Conservation (phyloP, 805 yeast genomes). For the Saccharomycopsis vini region DNA sequence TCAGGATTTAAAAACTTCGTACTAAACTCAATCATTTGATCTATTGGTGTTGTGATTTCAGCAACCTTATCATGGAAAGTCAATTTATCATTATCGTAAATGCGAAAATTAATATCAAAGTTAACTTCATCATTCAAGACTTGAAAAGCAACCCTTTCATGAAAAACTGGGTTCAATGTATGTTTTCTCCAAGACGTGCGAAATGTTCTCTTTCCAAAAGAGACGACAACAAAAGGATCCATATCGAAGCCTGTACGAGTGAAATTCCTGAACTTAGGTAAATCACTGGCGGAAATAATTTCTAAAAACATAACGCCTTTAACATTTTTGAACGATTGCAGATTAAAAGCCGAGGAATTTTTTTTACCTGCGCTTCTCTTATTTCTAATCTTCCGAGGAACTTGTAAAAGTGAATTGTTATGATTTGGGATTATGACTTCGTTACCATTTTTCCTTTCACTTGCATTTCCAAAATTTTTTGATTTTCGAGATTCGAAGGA, state of each 20-base stretch:
- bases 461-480: no score
- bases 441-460: no score
- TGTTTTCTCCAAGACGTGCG: slow-evolving; percentile 81
- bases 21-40: slow-evolving; percentile 32
- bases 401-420: no score
- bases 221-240: slow-evolving; percentile 92
- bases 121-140: slow-evolving; percentile 55
- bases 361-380: neutral
- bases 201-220: slow-evolving; percentile 82
- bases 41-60: slow-evolving; percentile 45
- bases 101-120: slow-evolving; percentile 59
- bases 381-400: slow-evolving; percentile 1
- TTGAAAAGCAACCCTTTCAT: slow-evolving; percentile 75
- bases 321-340: slow-evolving; percentile 31
- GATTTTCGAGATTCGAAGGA: no score
- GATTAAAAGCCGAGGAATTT: slow-evolving; percentile 26
- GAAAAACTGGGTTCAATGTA: slow-evolving; percentile 71
- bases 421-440: no score
- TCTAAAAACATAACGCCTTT: slow-evolving; percentile 73
- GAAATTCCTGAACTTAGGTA: slow-evolving; percentile 65
- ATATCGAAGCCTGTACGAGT: slow-evolving; percentile 76
- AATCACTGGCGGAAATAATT: slow-evolving; percentile 58
- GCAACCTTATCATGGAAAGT: slow-evolving; percentile 83
- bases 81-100: slow-evolving; percentile 77
- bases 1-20: slow-evolving; percentile 14